Percentiles rank a stretch among this genome's conserved stretches.
Evolutionary conservation across 139 green algal genomes (phyloP).

Genomic region (Diplosphaera chodatii): DNA sequence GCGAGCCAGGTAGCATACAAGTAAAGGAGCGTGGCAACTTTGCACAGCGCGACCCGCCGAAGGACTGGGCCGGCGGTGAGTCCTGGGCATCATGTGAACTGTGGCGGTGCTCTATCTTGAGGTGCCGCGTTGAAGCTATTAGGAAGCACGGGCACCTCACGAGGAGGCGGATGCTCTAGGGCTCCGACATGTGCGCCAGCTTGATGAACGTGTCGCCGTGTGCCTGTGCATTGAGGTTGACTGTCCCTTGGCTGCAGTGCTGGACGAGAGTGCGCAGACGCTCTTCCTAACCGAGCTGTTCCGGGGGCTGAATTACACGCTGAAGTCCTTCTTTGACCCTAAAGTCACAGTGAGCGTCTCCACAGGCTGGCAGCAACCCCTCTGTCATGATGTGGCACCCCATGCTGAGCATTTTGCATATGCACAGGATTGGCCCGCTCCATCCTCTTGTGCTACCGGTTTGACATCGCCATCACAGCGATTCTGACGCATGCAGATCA

Average conservation of each 20-base stretch:
- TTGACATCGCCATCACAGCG: too few species aligned
- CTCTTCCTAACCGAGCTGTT: constrained; percentile 96
- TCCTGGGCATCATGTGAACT: neutral
- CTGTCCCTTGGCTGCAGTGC: too few species aligned
- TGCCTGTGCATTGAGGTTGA: too few species aligned
- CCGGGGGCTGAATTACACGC: constrained; percentile 80
- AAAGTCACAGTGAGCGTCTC: constrained; percentile 82
- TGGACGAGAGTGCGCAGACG: constrained; percentile 88
- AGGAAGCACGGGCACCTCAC: too few species aligned
- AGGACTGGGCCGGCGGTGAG: constrained; percentile 27
- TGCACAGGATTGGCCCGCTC: neutral
- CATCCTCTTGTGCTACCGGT: too few species aligned
- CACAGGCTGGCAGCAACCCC: neutral
- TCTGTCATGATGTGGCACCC: too few species aligned
- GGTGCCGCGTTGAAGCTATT: too few species aligned
- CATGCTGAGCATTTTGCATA: neutral
- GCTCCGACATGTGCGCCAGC: neutral
- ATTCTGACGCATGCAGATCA: constrained; percentile 64
- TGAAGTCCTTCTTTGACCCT: constrained; percentile 95
- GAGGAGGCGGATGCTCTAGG: too few species aligned
- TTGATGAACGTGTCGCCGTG: neutral
- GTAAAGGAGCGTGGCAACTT: constrained; percentile 18
- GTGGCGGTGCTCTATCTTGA: too few species aligned
- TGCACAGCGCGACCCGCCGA: constrained; percentile 28
- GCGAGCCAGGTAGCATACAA: neutral